These are phyloP conservation scores for Aspergillus bridgeri DNA, from an alignment of 495 filamentous ascomycete genomes.

Conservation along the genomic window DNA sequence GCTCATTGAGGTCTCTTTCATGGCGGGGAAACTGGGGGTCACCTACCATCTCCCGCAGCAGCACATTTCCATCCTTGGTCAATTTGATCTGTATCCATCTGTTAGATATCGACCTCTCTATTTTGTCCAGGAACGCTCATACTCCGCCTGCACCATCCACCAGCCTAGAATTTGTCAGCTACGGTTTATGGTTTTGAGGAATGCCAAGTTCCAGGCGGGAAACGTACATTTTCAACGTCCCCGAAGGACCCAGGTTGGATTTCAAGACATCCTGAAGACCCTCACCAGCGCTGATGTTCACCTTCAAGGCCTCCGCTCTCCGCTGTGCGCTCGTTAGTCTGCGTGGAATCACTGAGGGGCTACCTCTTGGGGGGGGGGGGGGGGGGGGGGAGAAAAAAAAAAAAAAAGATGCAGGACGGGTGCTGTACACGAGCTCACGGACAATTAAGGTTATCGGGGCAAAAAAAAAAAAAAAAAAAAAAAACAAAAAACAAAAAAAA, in stretches of 20 bases:
- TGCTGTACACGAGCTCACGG: too few relatives aligned
- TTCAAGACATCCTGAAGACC: constrained; percentile 94
- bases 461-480: too few relatives aligned
- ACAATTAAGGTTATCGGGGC: too few relatives aligned
- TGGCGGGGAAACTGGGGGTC: background rate
- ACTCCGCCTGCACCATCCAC: constrained; percentile 93
- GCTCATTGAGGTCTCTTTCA: background rate
- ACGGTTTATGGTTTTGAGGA: constrained; percentile 12
- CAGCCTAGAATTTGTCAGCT: constrained; percentile 58
- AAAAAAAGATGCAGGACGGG: too few relatives aligned
- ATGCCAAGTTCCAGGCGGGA: background rate
- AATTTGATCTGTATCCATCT: constrained; percentile 75
- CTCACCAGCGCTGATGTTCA: constrained; percentile 96
- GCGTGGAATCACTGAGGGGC: constrained; percentile 28
- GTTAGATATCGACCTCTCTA: constrained; percentile 15
- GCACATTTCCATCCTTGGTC: constrained; percentile 96
- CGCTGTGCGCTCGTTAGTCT: constrained; percentile 58
- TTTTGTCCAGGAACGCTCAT: constrained; percentile 37
- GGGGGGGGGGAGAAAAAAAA: too few relatives aligned
- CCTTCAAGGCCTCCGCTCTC: constrained; percentile 89
- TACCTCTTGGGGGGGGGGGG: constrained; percentile 21
- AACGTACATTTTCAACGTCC: constrained; percentile 92
- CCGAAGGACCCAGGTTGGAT: constrained; percentile 89
- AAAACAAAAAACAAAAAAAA: too few relatives aligned
- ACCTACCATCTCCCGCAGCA: constrained; percentile 92